phyloP scores from a whole-genome alignment of 2,329 filamentous ascomycete species.

The Apiospora kogelbergensis region DNA sequence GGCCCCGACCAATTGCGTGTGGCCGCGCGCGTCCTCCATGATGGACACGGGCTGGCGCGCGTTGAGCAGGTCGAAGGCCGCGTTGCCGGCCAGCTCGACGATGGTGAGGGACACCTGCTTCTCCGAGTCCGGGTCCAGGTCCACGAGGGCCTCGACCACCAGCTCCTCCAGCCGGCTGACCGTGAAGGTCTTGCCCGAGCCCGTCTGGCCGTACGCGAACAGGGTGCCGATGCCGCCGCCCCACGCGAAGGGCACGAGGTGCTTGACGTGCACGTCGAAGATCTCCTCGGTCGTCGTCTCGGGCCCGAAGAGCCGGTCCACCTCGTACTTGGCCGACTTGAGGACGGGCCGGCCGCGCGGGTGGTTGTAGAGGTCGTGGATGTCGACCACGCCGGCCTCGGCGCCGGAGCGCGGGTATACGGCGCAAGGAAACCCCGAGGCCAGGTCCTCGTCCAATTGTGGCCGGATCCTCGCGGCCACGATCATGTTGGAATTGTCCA shows the following conservation, averaged over 20 bases:
- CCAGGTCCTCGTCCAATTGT: constrained; percentile 33
- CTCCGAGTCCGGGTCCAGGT: constrained; percentile 20
- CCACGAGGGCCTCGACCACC: constrained; percentile 37
- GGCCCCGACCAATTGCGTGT: constrained; percentile 43
- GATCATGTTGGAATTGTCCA: constrained; percentile 28
- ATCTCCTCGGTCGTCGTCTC: constrained; percentile 37
- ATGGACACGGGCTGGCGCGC: constrained; percentile 40
- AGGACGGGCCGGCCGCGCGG: constrained; percentile 32
- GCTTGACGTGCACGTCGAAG: constrained; percentile 39
- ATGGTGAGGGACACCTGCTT: constrained; percentile 36
- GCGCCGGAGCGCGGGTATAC: constrained; percentile 25
- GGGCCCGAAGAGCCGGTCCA: constrained; percentile 37
- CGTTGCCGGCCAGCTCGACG: constrained; percentile 39
- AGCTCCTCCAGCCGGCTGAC: constrained; percentile 41
- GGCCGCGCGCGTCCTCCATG: constrained; percentile 45
- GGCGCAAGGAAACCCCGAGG: constrained; percentile 28
- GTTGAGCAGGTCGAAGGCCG: constrained; percentile 40
- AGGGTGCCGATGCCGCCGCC: constrained; percentile 48
- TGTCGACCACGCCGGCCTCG: constrained; percentile 29
- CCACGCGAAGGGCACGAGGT: constrained; percentile 46
- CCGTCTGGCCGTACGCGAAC: constrained; percentile 49
- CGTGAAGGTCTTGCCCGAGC: constrained; percentile 48
- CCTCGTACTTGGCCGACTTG: constrained; percentile 34
- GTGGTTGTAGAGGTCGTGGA: constrained; percentile 37
- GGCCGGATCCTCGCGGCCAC: constrained; percentile 39